Base-by-base conservation (phyloP, 257 asterid genomes). In the Henckelia pumila region DNA sequence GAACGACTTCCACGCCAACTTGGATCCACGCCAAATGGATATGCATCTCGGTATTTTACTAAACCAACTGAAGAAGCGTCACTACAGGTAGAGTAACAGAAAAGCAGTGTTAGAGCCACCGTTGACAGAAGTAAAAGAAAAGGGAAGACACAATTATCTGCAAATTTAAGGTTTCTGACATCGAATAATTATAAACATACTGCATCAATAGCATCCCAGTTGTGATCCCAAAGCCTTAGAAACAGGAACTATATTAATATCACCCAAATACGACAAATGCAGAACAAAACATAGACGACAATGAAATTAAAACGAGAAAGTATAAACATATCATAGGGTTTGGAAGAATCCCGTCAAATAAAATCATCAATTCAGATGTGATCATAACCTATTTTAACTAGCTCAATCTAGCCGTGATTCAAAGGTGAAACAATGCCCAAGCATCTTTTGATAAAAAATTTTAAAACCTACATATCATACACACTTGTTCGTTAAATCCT, bases 21-120 rank as follows among this genome's bases (percentile, higher is more conserved):
- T 67, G 98, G 98, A 81, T 92, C 98, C 55, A 89, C 98, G 37
- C 98, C 98, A 79, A 92, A 92, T 56, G 98, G 98, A 84, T 89
- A 92, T 35, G 96, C 71, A 70, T 83, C 96, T 64, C 77, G 79
- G 67, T 71, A 72, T 80, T 89, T 89, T 73, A 85, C 28, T 79
- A 92, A 77, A 76, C 98, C 96, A 65, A 81, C 71, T 40, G 90
- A 52, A 30, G 59, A 75, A 19, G 98, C 80, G 75, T 92, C 94
- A 61, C 98, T 92, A 87, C 79, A 79, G 70, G 73, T 56, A 63
- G 65, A 72, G 58, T 66, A 44, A 77, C 28, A 67, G 64, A 74
- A 56, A 59, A 70, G 24, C 20, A 56, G 33, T 32, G 68, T 69
- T 61, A 67, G 76, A 50, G 62, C 33, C 69, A 29, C 22, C 33